phyloP scores from a whole-genome alignment of 225 moss, liverwort and hornwort genomes.

The Takakia lepidozioides region DNA sequence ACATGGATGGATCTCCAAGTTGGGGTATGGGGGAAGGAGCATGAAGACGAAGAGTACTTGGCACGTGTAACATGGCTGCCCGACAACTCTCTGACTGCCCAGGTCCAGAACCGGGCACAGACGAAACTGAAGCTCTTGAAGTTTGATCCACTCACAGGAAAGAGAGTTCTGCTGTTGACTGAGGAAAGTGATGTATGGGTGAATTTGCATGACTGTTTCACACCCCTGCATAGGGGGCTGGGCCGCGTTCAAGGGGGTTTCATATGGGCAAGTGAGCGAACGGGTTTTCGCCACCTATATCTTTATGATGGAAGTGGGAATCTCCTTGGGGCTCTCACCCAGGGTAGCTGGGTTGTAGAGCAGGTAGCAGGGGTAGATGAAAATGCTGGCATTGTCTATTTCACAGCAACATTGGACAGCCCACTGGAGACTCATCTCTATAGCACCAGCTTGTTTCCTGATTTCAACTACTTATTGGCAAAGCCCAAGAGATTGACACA shows the following conservation, averaged over 20 bases:
- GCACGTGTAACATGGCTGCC: slow-evolving; percentile 91
- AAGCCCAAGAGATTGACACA: slow-evolving; percentile 85
- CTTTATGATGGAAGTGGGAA: slow-evolving; percentile 71
- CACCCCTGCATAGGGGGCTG: slow-evolving; percentile 62
- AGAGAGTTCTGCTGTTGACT: slow-evolving; percentile 56
- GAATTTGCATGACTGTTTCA: slow-evolving; percentile 94
- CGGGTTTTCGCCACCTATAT: slow-evolving; percentile 87
- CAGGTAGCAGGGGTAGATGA: slow-evolving; percentile 94
- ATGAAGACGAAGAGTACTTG: slow-evolving; percentile 90
- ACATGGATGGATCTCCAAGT: slow-evolving; percentile 91
- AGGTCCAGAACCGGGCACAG: slow-evolving; percentile 86
- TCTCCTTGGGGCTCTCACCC: slow-evolving; percentile 76
- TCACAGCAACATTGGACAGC: slow-evolving; percentile 80
- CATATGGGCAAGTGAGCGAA: slow-evolving; percentile 90
- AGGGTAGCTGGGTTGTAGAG: slow-evolving; percentile 89
- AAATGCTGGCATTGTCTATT: slow-evolving; percentile 76
- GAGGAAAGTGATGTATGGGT: slow-evolving; percentile 93
- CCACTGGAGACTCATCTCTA: slow-evolving; percentile 96
- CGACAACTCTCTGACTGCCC: slow-evolving; percentile 73
- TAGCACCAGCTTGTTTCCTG: slow-evolving; percentile 63
- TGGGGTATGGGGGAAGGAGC: slow-evolving; percentile 48
- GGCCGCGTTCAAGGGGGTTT: slow-evolving; percentile 79
- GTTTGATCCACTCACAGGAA: slow-evolving; percentile 72
- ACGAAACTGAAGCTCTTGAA: slow-evolving; percentile 76
- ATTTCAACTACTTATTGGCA: slow-evolving; percentile 51